Base-by-base conservation (phyloP, 768 basidiomycete species). In the Saitozyma podzolica region DNA sequence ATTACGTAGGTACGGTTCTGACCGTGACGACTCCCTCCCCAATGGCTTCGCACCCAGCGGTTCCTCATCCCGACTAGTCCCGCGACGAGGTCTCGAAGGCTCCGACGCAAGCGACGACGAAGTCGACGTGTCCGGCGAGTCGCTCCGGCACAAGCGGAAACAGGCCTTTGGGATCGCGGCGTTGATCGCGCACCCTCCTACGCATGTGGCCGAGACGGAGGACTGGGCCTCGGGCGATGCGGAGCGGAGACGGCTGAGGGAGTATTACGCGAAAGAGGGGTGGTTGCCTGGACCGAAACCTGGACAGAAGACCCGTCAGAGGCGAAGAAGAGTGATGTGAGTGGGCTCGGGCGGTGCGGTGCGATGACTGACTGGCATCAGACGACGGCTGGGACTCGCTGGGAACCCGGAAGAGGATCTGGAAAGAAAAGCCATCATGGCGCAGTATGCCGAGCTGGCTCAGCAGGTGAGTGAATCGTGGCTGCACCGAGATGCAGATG, bases 381-480 rank as follows among this genome's bases (percentile, higher is more conserved):
- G 69, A 9, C 62, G 66, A 6, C 54, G 68, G 9, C 42, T 73
- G 9, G 72, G 74, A 0, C 43, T 72, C n/a, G 56, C 61, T 0
- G 64, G 62, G 1, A 54, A 59, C 19, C 60, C 64, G 20, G 66
- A 62, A 48, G 66, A 59, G 19, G 62, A 61, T 8, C 40, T 56
- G 16, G 62, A 60, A 52, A 20, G 61, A 19, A 42, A 59, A 40
- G 59, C 60, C 7, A 73, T 76, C 52, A 51, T 76, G n/a, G 51
- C 63, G 3, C 69, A 73, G 45, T 76, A 73, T 49, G 63, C 70
- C 40, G 67, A 72, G n/a, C 42, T 76, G 62, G 74, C 72, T 6
- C 45, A 68, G 51, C 39, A 66, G 40, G 72, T 74, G 37, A 50
- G 66, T 59, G 2, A 14, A 11, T 4, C 4, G 49, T 9, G 14